Base-by-base conservation (phyloP, 352 stramenopile species). In the Pythium utonaiense region DNA sequence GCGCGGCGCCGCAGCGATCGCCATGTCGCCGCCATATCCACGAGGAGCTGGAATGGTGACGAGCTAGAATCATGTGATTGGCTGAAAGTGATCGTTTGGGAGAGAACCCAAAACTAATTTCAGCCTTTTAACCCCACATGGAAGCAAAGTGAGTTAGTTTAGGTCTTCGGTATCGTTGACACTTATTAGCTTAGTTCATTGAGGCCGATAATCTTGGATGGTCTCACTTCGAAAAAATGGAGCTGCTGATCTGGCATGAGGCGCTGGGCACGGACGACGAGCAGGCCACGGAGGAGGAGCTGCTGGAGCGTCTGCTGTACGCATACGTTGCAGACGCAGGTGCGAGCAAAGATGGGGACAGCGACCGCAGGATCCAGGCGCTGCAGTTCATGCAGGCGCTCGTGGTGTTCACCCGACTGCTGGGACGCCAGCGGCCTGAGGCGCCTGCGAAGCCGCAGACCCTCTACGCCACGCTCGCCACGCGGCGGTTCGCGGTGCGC, bases 241-340 rank as follows among this genome's bases (percentile, higher is more conserved):
- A 78, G 71, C 69, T 89, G 54, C 66, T 89, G 16, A 48, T 89
- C 24, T 89, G 77, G 77, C 77, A 86, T 57, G 77, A 83, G 34
- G 70, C 66, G 60, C 70, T 89, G 16, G 80, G 80, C 33, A 82
- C 67, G 16, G 77, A 89, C 69, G 80, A 89, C 33, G 80, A 89
- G 65, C 77, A 85, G 59, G 80, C 80, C 16, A 70, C 59, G 16
- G 68, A 86, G 3, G 57, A 80, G n/a, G 80, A 89, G 57, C 56
- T 82, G 24, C 62, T 66, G 17, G 70, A 70, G 49, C 70, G 77
- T 3, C 64, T 89, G 6, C 57, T 89, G 38, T 89, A 85, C 49
- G 53, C 66, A 21, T 54, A 69, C 28, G 51, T 34, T 16, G 31
- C 22, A n/a, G 7, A 9, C 8, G 13, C 58, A 44, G 12, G 10